Evolutionary conservation across 2,329 filamentous ascomycete species (phyloP), one percentile per base, ranked within the genome.

Genomic region (Apiospora sp.): DNA sequence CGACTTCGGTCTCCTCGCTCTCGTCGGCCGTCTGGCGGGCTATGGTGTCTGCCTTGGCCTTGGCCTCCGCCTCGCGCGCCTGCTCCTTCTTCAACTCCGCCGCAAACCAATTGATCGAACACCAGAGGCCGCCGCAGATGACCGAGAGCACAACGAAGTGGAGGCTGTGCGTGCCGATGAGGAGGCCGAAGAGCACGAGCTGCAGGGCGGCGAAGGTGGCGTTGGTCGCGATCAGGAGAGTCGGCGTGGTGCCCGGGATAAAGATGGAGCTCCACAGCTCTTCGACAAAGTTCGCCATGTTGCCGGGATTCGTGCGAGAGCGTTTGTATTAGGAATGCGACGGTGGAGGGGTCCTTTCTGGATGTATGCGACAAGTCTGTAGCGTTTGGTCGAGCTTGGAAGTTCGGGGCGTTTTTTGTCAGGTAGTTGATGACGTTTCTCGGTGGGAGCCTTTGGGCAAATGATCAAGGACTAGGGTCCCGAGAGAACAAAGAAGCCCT

Each of bases 51-150:
- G 79, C 76, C 69, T 81, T 81, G 74, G 82, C 79, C 78, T 84
- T 84, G 73, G 85, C 81, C 69, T 82, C 82, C 73, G 85, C 83
- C 74, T 84, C 81, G 41, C 78, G 81, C 54, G 79, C 83, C 79
- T 89, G 87, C 73, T 85, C 85, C 69, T 81, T 80, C 74, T 83
- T 84, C 68, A 91, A 81, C 84, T 91, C 96, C 67, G 85, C 84
- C 71, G 94, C 95, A 80, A 99, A 98, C 96, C 96, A 99, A 88
- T 98, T 98, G 84, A 98, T 95, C 72, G 93, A 91, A 86, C 90
- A 95, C 96, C 96, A 99, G 48, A 98, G 87, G 5, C 93, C 93
- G 44, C 86, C 95, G 75, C 91, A 94, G 13, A 99, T 86, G 73
- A 92, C 79, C 16, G 94, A 97, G 7, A 99, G 89, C 72, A 96